Percentiles rank a stretch among this genome's conserved stretches.
Conservation (phyloP, 2,329 filamentous ascomycete species). For the Aspergillus novofumigatus region DNA sequence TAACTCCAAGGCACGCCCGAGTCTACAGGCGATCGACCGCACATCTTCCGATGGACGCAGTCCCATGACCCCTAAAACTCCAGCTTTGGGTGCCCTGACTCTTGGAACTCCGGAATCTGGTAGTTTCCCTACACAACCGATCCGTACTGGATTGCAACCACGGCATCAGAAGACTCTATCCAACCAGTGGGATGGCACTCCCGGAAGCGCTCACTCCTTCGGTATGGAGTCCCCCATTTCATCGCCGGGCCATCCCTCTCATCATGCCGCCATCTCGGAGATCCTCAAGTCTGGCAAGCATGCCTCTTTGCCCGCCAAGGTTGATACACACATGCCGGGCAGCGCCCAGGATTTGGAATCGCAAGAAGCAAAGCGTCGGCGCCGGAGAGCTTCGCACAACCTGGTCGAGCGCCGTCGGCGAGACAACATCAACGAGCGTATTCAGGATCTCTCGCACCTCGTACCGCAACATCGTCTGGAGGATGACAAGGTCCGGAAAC, state of each 20-base stretch:
- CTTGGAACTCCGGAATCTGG: conserved; percentile 68
- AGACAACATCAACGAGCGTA: conserved; percentile 98
- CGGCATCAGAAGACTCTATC: conserved; percentile 77
- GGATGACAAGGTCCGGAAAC: conserved; percentile 94
- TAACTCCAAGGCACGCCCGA: conserved; percentile 55
- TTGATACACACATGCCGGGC: conserved; percentile 51
- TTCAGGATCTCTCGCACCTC: conserved; percentile 90
- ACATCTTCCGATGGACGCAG: conserved; percentile 71
- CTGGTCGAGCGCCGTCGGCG: conserved; percentile 88
- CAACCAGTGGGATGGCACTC: conserved; percentile 86
- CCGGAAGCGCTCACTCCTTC: conserved; percentile 78
- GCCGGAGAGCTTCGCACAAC: conserved; percentile 91
- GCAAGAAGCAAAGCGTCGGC: conserved; percentile 89
- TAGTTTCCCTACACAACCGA: conserved; percentile 72
- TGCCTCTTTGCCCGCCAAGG: conserved; percentile 84
- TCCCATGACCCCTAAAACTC: conserved; percentile 84
- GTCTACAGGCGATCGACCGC: conserved; percentile 63
- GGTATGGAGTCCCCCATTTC: conserved; percentile 77
- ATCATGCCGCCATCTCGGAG: conserved; percentile 76
- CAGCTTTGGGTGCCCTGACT: conserved; percentile 67
- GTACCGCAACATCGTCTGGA: conserved; percentile 90
- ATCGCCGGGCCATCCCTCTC: conserved; percentile 59
- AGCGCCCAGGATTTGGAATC: conserved; percentile 59
- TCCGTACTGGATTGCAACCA: conserved; percentile 60
- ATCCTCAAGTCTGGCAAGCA: conserved; percentile 79